A percentile compares a stretch with the other conserved stretches of the same genome.
These are phyloP conservation scores for Pichia sp. DNA, from an alignment of 1,139 yeast species.

Conservation along the genomic window DNA sequence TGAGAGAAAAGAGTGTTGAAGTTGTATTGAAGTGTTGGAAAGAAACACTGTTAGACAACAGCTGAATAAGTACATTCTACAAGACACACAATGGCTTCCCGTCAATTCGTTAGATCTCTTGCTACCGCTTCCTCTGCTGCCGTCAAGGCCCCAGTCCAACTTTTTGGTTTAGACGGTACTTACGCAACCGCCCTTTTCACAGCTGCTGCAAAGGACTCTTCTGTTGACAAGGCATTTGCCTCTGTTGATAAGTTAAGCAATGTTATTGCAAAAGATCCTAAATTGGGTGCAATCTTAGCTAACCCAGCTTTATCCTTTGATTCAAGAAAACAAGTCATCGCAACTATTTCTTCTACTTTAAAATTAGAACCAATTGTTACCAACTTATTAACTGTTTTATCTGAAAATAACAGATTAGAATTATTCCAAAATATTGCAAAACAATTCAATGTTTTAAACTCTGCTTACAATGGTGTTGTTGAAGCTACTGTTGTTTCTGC, in stretches of 20 bases:
- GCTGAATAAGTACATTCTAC: not conserved
- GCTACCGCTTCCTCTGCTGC: slow-evolving; percentile 39
- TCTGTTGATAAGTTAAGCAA: slow-evolving; percentile 56
- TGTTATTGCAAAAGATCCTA: slow-evolving; percentile 56
- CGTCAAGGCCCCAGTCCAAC: slow-evolving; percentile 84
- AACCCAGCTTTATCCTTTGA: slow-evolving; percentile 80
- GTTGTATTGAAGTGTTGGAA: not conserved
- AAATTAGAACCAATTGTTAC: slow-evolving; percentile 67
- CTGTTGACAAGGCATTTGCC: slow-evolving; percentile 65
- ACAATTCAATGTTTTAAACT: slow-evolving; percentile 73
- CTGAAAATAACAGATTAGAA: slow-evolving; percentile 90
- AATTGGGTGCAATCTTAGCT: slow-evolving; percentile 53
- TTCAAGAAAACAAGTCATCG: slow-evolving; percentile 70
- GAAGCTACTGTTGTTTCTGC: slow-evolving; percentile 93
- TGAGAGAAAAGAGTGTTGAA: not conserved
- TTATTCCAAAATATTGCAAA: slow-evolving; percentile 59
- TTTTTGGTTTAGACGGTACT: slow-evolving; percentile 93
- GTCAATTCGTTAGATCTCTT: slow-evolving; percentile 65
- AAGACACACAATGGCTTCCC: slow-evolving; percentile 44
- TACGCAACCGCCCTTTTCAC: slow-evolving; percentile 93
- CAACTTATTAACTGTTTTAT: slow-evolving; percentile 78
- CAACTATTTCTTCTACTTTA: slow-evolving; percentile 48
- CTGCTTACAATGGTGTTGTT: slow-evolving; percentile 86
- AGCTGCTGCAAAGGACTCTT: slow-evolving; percentile 81
- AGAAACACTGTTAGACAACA: not conserved